Evolutionary conservation across 495 filamentous ascomycete genomes (phyloP).

Genomic region (Staphylotrichum longicolle): DNA sequence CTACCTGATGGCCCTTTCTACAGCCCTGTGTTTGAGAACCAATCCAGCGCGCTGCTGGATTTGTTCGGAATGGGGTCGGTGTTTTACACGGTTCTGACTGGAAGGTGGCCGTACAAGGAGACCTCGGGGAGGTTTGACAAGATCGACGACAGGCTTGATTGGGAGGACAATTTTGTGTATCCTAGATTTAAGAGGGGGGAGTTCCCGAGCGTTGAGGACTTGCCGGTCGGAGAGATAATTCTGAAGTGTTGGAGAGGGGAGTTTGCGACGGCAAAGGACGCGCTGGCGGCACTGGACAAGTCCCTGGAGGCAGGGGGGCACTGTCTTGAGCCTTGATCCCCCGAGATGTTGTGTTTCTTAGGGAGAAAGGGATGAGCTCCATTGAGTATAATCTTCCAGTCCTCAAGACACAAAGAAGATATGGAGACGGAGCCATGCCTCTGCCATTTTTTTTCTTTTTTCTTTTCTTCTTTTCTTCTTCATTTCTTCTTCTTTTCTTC

Average conservation of each 20-base stretch:
- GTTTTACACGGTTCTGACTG: slow-evolving; percentile 1
- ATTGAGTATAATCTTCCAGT: no score
- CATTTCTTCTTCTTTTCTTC: no score
- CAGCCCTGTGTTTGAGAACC: neutral
- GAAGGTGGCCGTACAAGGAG: slow-evolving; percentile 1
- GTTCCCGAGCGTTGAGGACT: neutral
- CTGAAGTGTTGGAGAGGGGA: neutral
- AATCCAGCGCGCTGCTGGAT: neutral
- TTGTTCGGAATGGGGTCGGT: neutral
- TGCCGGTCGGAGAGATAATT: slow-evolving; percentile 2
- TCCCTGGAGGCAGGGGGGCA: neutral
- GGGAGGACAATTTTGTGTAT: neutral
- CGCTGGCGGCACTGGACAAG: neutral
- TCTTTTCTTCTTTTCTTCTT: no score
- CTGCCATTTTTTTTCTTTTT: no score
- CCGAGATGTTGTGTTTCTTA: no score
- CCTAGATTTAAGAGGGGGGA: neutral
- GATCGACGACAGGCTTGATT: neutral
- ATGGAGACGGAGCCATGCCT: no score
- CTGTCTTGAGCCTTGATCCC: no score
- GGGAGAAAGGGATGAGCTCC: no score
- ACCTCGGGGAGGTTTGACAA: neutral
- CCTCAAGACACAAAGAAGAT: no score
- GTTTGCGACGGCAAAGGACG: neutral
- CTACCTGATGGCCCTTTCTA: neutral